phyloP scores from a whole-genome alignment of 768 basidiomycete genomes.

The Cystobasidium ongulense region DNA sequence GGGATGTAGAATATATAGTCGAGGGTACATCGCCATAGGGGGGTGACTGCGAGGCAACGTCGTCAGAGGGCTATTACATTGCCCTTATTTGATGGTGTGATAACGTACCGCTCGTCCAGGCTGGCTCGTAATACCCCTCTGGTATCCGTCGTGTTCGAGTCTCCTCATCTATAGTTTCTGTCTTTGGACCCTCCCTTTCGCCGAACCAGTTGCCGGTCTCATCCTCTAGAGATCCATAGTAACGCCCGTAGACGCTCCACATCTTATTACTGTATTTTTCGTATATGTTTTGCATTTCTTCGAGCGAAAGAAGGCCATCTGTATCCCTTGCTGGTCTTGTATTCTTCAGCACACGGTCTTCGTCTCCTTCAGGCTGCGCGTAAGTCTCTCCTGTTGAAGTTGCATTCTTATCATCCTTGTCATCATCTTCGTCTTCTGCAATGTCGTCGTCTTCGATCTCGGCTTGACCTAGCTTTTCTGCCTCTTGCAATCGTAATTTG shows the following conservation, averaged over 20 bases:
- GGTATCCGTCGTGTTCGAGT: background rate
- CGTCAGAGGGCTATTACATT: background rate
- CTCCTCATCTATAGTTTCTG: background rate
- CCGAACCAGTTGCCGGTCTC: constrained; percentile 10
- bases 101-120: constrained; percentile 15
- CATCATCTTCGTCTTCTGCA: constrained; percentile 22
- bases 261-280: background rate
- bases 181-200: background rate
- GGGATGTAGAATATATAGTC: constrained; percentile 34
- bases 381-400: constrained; percentile 20
- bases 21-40: constrained; percentile 33
- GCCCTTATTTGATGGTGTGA: too few relatives aligned
- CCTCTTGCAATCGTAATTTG: background rate
- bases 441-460: background rate
- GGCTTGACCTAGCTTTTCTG: background rate
- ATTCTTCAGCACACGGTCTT: constrained; percentile 30
- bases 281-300: constrained; percentile 22
- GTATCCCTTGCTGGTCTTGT: constrained; percentile 22
- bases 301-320: constrained; percentile 24
- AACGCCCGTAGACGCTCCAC: constrained; percentile 2
- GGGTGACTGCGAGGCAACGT: constrained; percentile 3
- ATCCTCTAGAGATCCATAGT: background rate
- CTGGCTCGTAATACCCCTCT: constrained; percentile 29
- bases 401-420: constrained; percentile 29
- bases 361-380: constrained; percentile 28